These are phyloP conservation scores for Botrytis fragariae DNA, from an alignment of 2,329 filamentous ascomycete species.

Conservation along the genomic window DNA sequence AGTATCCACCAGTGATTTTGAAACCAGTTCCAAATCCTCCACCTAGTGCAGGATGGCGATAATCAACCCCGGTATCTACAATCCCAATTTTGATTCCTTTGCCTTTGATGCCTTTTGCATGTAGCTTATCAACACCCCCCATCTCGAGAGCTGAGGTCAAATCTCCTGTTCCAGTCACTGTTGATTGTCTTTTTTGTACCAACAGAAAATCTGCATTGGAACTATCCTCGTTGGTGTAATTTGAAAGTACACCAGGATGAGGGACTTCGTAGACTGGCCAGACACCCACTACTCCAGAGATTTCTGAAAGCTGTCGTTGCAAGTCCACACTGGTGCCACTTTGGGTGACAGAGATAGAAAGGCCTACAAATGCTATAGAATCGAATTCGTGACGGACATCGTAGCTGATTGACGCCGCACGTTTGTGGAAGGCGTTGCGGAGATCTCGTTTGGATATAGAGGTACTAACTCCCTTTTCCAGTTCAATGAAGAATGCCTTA, in stretches of 20 bases:
- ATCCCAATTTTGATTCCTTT: constrained; percentile 46
- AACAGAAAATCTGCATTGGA: not conserved
- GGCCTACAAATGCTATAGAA: constrained; percentile 5
- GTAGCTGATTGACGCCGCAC: constrained; percentile 14
- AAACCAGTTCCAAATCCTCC: constrained; percentile 61
- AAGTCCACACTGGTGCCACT: not conserved
- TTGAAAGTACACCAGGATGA: not conserved
- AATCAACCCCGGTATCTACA: constrained; percentile 50
- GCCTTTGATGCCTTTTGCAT: constrained; percentile 46
- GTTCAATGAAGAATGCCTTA: constrained; percentile 17
- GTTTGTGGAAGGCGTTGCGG: constrained; percentile 8
- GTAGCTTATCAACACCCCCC: constrained; percentile 42
- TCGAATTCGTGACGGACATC: constrained; percentile 20
- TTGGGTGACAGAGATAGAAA: constrained; percentile 13
- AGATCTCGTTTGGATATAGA: not conserved
- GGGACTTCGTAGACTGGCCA: constrained; percentile 16
- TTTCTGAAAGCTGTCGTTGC: constrained; percentile 4
- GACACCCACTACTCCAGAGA: constrained; percentile 5
- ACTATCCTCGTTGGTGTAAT: not conserved
- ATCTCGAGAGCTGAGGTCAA: constrained; percentile 23
- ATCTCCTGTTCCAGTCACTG: not conserved
- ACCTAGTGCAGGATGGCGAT: constrained; percentile 60
- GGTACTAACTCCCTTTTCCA: not conserved
- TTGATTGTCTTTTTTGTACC: constrained; percentile 7
- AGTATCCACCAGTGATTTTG: constrained; percentile 55